phyloP scores from a whole-genome alignment of 352 stramenopile species.

The Globisporangium nagaii region DNA sequence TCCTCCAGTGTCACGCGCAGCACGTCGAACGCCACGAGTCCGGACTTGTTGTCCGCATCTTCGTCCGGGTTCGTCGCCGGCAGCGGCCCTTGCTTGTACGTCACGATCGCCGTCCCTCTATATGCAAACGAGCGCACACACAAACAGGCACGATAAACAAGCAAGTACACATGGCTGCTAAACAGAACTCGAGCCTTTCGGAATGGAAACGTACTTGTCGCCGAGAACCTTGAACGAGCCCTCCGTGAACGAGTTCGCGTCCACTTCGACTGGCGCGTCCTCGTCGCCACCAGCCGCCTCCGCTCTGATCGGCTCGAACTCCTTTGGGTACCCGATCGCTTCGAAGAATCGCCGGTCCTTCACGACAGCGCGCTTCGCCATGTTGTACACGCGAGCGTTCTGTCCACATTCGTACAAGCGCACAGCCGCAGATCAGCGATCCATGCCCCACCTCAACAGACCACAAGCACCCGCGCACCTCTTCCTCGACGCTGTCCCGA shows the following conservation, averaged over 20 bases:
- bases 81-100: conserved; percentile 39
- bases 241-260: conserved; percentile 10
- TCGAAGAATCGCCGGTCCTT: conserved; percentile 75
- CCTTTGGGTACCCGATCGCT: conserved; percentile 64
- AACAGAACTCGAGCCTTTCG: too few species aligned
- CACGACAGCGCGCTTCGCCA: conserved; percentile 67
- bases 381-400: conserved; percentile 66
- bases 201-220: conserved; percentile 49
- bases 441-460: too few species aligned
- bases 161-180: too few species aligned
- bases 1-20: conserved; percentile 42
- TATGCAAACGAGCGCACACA: too few species aligned
- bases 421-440: not conserved
- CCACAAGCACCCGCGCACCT: conserved; percentile 18
- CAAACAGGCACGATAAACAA: not conserved
- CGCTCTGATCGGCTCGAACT: conserved; percentile 38
- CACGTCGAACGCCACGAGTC: conserved; percentile 49
- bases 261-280: conserved; percentile 5
- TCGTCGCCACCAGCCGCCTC: not conserved
- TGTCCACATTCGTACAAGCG: conserved; percentile 4
- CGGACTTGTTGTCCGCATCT: conserved; percentile 16
- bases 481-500: conserved; percentile 42
- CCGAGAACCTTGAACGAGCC: conserved; percentile 49
- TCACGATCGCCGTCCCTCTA: conserved; percentile 36
- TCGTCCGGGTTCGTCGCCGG: conserved; percentile 3